Evolutionary conservation across 2,329 filamentous ascomycete genomes (phyloP).

Genomic region (Penicillium sp.): DNA sequence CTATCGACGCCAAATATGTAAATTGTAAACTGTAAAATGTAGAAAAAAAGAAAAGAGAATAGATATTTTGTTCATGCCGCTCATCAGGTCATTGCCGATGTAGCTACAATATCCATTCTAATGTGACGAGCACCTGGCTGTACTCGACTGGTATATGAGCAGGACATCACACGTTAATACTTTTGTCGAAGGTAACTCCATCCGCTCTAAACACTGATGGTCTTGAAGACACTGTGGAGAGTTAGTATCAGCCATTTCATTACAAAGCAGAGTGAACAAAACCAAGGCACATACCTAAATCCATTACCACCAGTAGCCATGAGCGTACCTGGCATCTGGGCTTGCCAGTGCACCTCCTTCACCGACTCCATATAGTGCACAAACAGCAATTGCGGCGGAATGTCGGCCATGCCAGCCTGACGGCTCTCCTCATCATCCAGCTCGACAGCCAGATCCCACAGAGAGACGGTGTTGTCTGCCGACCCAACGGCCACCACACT

Average conservation of each 20-base stretch:
- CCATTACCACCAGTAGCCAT: conserved; percentile 87
- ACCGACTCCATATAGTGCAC: conserved; percentile 95
- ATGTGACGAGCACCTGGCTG: conserved; percentile 23
- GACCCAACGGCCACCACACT: conserved; percentile 91
- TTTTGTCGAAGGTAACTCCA: conserved; percentile 18
- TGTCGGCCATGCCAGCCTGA: conserved; percentile 83
- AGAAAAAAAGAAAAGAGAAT: background rate
- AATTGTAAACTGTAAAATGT: too few species aligned
- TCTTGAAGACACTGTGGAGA: conserved; percentile 70
- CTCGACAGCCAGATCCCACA: conserved; percentile 97
- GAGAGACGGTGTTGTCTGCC: conserved; percentile 88
- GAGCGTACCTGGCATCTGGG: conserved; percentile 86
- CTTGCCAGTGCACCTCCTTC: conserved; percentile 97
- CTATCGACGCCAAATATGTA: conserved; percentile 13
- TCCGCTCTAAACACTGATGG: conserved; percentile 70
- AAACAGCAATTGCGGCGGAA: conserved; percentile 92
- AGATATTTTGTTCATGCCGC: conserved; percentile 21
- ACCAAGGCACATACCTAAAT: conserved; percentile 63
- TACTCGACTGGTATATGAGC: conserved; percentile 32
- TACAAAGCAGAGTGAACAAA: background rate
- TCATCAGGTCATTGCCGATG: conserved; percentile 13
- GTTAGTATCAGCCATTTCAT: conserved; percentile 19
- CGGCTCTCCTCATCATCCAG: conserved; percentile 95
- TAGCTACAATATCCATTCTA: conserved; percentile 21
- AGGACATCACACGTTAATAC: conserved; percentile 32